Percentiles rank a stretch among this genome's conserved stretches.
phyloP scores from a whole-genome alignment of 768 basidiomycete species.

The Stropharia rugosoannulata region DNA sequence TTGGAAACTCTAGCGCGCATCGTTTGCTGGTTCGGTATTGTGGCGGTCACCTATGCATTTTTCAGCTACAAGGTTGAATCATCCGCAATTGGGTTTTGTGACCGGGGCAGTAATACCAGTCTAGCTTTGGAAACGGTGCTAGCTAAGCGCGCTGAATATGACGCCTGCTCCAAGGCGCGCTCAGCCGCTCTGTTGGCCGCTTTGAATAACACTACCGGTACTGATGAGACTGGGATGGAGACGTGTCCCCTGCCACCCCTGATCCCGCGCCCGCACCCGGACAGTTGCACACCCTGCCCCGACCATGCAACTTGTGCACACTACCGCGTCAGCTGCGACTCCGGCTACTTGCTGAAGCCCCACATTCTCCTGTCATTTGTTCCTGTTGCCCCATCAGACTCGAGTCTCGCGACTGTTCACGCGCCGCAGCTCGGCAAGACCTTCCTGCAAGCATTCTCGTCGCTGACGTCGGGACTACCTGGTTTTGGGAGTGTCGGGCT shows the following conservation, averaged over 20 bases:
- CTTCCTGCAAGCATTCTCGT: conserved; percentile 38
- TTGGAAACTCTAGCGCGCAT: conserved; percentile 38
- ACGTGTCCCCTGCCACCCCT: conserved; percentile 56
- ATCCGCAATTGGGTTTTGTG: conserved; percentile 74
- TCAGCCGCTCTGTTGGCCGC: conserved; percentile 21
- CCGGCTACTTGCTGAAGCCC: conserved; percentile 63
- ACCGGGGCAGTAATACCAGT: conserved; percentile 62
- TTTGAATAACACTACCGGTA: conserved; percentile 30
- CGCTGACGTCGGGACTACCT: conserved; percentile 65
- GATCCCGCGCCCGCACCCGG: conserved; percentile 55
- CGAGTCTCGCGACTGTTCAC: conserved; percentile 39
- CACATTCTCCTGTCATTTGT: conserved; percentile 57
- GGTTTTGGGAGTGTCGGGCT: conserved; percentile 76
- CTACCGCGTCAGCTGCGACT: conserved; percentile 61
- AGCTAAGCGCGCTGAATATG: conserved; percentile 42
- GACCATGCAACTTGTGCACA: conserved; percentile 63
- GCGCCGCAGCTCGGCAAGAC: conserved; percentile 25
- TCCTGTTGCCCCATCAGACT: conserved; percentile 35
- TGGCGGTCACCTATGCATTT: conserved; percentile 31
- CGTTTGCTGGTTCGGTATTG: conserved; percentile 35
- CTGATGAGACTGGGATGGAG: conserved; percentile 29
- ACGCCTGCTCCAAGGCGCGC: conserved; percentile 58
- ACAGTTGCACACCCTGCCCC: conserved; percentile 72
- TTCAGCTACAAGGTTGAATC: conserved; percentile 67
- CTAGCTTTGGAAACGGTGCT: conserved; percentile 47